Conservation (phyloP, 208 protist genomes). For the Trypanosoma theileri region DNA sequence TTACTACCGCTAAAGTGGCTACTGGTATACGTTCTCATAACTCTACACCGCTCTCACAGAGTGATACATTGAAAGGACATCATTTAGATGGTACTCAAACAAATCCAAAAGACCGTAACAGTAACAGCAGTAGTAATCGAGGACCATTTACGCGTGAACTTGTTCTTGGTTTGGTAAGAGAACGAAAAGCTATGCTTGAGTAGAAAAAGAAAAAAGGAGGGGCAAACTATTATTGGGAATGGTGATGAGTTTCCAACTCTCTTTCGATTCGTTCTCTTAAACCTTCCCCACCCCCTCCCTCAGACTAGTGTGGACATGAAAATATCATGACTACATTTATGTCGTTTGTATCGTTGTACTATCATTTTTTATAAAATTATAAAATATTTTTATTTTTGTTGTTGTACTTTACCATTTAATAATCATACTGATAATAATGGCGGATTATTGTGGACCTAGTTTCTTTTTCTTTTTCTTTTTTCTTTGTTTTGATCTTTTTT, state of each 20-base stretch:
- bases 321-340: neutral
- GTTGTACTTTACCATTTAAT: neutral
- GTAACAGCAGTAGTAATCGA: neutral
- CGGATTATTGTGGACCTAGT: neutral
- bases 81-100: neutral
- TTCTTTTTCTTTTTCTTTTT: conserved; percentile 9
- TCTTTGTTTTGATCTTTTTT: conserved; percentile 13
- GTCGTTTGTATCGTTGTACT: conserved; percentile 18
- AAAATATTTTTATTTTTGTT: neutral
- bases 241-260: too few relatives aligned
- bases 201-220: too few relatives aligned
- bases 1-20: neutral
- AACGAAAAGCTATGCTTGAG: conserved; percentile 29
- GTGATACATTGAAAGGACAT: neutral
- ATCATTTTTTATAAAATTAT: neutral
- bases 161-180: conserved; percentile 27
- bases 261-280: too few relatives aligned
- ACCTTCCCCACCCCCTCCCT: too few relatives aligned
- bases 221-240: neutral
- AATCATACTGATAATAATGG: neutral
- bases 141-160: conserved; percentile 28
- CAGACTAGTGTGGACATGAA: neutral
- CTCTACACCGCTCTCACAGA: conserved; percentile 5
- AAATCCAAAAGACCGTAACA: neutral
- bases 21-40: conserved; percentile 6